Evolutionary conservation across 2,329 filamentous ascomycete genomes (phyloP).

Genomic region (Orbilia brochopaga): DNA sequence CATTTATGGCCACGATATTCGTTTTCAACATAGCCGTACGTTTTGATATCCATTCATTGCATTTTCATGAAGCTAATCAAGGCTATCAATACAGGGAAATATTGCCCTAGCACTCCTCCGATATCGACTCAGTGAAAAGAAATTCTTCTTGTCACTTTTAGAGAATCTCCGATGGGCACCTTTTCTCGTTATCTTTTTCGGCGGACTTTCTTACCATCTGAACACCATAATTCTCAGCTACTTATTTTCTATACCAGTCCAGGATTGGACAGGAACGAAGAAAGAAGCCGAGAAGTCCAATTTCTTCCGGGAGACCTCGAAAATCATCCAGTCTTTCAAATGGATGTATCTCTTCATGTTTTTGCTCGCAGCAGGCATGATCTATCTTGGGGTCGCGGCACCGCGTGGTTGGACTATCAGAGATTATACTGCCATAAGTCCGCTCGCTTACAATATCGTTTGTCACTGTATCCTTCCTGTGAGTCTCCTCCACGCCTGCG

Average conservation of each 20-base stretch:
- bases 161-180: slow-evolving; percentile 70
- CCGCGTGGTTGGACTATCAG: slow-evolving; percentile 64
- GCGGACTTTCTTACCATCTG: slow-evolving; percentile 60
- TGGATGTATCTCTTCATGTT: slow-evolving; percentile 53
- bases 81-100: slow-evolving; percentile 56
- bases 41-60: background rate
- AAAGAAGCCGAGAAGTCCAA: slow-evolving; percentile 42
- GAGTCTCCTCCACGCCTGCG: slow-evolving; percentile 9
- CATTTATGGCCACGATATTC: slow-evolving; percentile 65
- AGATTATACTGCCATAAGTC: slow-evolving; percentile 67
- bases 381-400: slow-evolving; percentile 54
- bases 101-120: slow-evolving; percentile 67
- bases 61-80: background rate
- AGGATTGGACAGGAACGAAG: slow-evolving; percentile 53
- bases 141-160: slow-evolving; percentile 62
- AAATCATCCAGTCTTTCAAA: slow-evolving; percentile 34
- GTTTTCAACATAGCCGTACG: slow-evolving; percentile 65
- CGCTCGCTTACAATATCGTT: slow-evolving; percentile 63
- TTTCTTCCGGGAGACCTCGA: slow-evolving; percentile 32
- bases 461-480: slow-evolving; percentile 68
- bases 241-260: slow-evolving; percentile 60
- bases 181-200: slow-evolving; percentile 62
- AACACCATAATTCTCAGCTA: slow-evolving; percentile 60
- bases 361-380: slow-evolving; percentile 53
- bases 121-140: slow-evolving; percentile 66